A percentile compares a stretch with the other conserved stretches of the same genome.
phyloP scores from a whole-genome alignment of 1,284 basidiomycete genomes.

The Stygiomarasmius scandens region DNA sequence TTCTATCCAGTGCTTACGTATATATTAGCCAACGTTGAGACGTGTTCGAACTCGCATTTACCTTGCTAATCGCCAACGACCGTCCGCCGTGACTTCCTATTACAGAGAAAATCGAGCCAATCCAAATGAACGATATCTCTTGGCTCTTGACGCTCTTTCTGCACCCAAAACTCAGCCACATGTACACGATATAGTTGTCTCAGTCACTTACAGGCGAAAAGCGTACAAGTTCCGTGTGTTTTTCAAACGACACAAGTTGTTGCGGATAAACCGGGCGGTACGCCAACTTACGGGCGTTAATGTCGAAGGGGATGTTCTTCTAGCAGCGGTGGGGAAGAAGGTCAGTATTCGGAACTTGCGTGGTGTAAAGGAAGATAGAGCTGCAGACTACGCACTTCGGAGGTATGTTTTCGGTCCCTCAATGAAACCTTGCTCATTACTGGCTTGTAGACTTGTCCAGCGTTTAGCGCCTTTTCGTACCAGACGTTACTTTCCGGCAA shows the following conservation, averaged over 20 bases:
- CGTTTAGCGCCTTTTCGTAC: not conserved
- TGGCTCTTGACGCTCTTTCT: not conserved
- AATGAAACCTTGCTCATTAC: not conserved
- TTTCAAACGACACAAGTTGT: constrained; percentile 7
- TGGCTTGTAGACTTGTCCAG: not conserved
- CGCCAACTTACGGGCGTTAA: not conserved
- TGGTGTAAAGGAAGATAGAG: not conserved
- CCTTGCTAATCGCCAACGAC: not conserved
- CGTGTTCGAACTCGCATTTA: constrained; percentile 2
- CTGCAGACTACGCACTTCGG: not conserved
- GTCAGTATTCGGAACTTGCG: not conserved
- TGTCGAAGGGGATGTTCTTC: not conserved
- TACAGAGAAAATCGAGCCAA: not conserved
- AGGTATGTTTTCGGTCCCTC: not conserved
- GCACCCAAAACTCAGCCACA: not conserved
- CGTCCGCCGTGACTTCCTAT: not conserved
- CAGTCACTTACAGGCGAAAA: not conserved
- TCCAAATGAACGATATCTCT: not conserved
- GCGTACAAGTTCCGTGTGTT: constrained; percentile 3
- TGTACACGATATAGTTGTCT: constrained; percentile 1
- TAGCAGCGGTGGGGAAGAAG: constrained; percentile 1
- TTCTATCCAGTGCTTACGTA: not conserved
- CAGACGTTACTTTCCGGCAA: not conserved
- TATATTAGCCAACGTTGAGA: not conserved
- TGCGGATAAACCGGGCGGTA: not conserved